Percentiles rank a stretch among this genome's conserved stretches.
Conservation (phyloP, 164 flowering plant species). For the Nymphaea colorata region DNA sequence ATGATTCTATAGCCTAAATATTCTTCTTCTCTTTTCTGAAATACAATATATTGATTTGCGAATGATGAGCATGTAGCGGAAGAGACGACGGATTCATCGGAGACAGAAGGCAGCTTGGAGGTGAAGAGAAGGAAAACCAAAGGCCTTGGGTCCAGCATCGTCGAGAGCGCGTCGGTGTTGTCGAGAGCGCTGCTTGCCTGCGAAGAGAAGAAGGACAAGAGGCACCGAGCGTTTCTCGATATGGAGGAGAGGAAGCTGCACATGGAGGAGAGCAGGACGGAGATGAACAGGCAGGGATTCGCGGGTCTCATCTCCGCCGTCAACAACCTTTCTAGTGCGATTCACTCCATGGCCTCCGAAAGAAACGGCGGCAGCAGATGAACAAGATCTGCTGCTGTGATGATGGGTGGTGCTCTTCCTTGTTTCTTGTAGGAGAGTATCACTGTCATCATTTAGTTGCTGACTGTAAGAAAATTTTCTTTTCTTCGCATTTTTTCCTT, state of each 20-base stretch:
- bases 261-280: slow-evolving; percentile 22
- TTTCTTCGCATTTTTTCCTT: no score
- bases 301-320: slow-evolving; percentile 21
- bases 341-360: slow-evolving; percentile 22
- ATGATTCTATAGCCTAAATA: no score
- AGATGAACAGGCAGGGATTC: slow-evolving; percentile 21
- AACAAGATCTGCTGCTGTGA: background rate
- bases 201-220: slow-evolving; percentile 28
- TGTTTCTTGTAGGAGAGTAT: background rate
- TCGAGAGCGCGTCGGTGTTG: slow-evolving; percentile 20
- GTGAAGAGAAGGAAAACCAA: slow-evolving; percentile 16
- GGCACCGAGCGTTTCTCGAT: slow-evolving; percentile 21
- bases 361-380: slow-evolving; percentile 1
- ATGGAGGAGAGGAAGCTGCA: slow-evolving; percentile 22
- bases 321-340: slow-evolving; percentile 24
- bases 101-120: slow-evolving; percentile 13
- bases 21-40: no score
- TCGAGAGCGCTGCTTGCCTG: slow-evolving; percentile 16
- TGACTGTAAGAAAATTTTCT: no score
- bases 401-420: background rate
- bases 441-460: background rate
- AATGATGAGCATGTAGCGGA: background rate
- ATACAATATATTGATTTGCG: no score
- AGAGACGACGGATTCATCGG: slow-evolving; percentile 19
- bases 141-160: slow-evolving; percentile 20